Percentiles rank a stretch among this genome's conserved stretches.
Conservation (phyloP, 2,329 filamentous ascomycete genomes). For the Fusarium illudens region DNA sequence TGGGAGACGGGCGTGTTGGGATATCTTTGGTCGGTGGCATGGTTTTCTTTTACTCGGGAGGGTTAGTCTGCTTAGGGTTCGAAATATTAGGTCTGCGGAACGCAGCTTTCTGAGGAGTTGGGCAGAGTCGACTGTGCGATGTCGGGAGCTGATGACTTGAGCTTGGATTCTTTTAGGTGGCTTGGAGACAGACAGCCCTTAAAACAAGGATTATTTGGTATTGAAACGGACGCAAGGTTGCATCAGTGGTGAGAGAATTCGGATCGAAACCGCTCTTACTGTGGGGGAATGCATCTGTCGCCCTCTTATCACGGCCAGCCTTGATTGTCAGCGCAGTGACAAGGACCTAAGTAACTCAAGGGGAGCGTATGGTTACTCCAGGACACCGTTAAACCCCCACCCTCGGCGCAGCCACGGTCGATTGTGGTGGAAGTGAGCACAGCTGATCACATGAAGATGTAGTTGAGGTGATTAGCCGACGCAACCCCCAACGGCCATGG, state of each 20-base stretch:
- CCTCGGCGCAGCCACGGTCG: conserved; percentile 26
- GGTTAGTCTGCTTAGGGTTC: conserved; percentile 10
- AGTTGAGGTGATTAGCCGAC: conserved; percentile 2
- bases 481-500: background rate
- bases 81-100: background rate
- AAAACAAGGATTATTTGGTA: background rate
- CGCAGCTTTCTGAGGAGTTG: background rate
- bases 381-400: conserved; percentile 28
- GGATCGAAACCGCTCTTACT: background rate
- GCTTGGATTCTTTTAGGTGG: background rate
- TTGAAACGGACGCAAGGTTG: background rate
- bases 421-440: conserved; percentile 24
- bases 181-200: background rate
- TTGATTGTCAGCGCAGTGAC: background rate
- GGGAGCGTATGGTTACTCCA: background rate
- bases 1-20: conserved; percentile 7
- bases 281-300: background rate
- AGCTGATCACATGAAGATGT: conserved; percentile 16
- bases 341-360: background rate
- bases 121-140: background rate
- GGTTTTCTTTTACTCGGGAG: conserved; percentile 14
- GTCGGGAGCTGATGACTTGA: background rate
- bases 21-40: conserved; percentile 9
- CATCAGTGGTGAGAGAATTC: background rate
- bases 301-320: background rate